Evolutionary conservation across 108 stramenopile species (phyloP), one percentile per base, ranked within the genome.

Genomic region (Skeletonema tropicum): DNA sequence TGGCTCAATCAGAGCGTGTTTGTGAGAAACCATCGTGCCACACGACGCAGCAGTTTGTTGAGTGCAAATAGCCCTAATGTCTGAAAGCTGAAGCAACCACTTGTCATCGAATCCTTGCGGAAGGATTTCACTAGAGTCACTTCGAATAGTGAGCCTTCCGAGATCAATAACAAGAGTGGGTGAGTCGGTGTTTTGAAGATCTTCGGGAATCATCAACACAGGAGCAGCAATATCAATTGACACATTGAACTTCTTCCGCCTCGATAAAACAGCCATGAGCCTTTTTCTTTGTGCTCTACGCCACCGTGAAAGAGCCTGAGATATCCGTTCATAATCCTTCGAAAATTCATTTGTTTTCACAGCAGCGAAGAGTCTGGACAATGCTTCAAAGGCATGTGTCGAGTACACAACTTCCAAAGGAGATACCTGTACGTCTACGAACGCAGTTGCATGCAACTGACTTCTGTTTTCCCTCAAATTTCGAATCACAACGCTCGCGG

Each of bases 321-420:
- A 72, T 68, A 89, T 68, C 57, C 84, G 68, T 21, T 89, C 86
- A 72, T 88, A 89, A 59, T 92, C 91, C 49, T 84, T 77, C 21
- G 77, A 68, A 46, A 92, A 73, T 35, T 92, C 91, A 15, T 71
- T 73, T 14, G 87, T 83, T 49, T 85, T 88, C n/a, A 85, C 80
- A 3, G 87, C 73, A 38, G 75, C 75, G 29, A 92, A 78, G 14
- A 92, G 82, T 66, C 84, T 66, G 6, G 70, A 86, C 8, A 88
- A 58, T 39, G 79, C 84, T 76, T 89, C 87, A 38, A 87, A 84
- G 15, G 88, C 83, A 21, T 82, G 46, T 25, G 88, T 83, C 35
- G 86, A 76, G 68, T 89, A 92, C 7, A 88, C 81, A 48, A 89
- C 72, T 72, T 92, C 88, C 64, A 92, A 70, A 5, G 91, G 88